phyloP scores from a whole-genome alignment of 106 monocot species.

The Chionographis japonica region DNA sequence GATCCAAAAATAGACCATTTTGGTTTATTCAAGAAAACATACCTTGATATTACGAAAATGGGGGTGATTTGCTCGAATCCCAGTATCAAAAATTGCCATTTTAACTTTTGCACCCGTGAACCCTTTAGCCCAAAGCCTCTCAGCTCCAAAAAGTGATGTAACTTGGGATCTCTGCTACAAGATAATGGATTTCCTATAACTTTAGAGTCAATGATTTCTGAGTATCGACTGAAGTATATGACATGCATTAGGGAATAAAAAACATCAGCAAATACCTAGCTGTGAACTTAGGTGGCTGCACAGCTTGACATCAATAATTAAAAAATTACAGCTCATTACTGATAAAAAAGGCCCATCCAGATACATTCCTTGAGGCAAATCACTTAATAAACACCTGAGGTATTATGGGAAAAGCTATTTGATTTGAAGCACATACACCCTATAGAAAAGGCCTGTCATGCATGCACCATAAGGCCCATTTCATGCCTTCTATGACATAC shows the following conservation, averaged over 20 bases:
- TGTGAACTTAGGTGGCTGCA: no score
- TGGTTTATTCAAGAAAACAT: conserved; percentile 1
- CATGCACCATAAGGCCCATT: no score
- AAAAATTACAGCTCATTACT: no score
- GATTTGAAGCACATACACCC: no score
- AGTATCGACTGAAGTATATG: neutral
- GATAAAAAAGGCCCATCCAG: no score
- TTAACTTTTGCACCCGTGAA: conserved; percentile 89
- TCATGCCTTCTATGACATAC: no score
- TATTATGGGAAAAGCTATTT: no score
- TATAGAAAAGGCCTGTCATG: no score
- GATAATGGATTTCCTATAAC: conserved; percentile 5
- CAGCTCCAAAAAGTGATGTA: conserved; percentile 94
- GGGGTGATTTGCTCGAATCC: conserved; percentile 92
- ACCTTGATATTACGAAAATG: conserved; percentile 99
- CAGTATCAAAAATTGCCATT: conserved; percentile 99
- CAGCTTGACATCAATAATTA: no score
- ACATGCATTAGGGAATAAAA: neutral
- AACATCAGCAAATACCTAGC: no score
- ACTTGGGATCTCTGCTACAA: conserved; percentile 86
- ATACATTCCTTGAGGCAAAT: no score
- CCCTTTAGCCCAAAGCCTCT: conserved; percentile 86
- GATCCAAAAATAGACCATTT: neutral
- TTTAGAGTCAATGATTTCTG: neutral
- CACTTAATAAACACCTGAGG: no score